Conservation (phyloP, 345 rosid species). For the Arabidopsis arenosa region DNA sequence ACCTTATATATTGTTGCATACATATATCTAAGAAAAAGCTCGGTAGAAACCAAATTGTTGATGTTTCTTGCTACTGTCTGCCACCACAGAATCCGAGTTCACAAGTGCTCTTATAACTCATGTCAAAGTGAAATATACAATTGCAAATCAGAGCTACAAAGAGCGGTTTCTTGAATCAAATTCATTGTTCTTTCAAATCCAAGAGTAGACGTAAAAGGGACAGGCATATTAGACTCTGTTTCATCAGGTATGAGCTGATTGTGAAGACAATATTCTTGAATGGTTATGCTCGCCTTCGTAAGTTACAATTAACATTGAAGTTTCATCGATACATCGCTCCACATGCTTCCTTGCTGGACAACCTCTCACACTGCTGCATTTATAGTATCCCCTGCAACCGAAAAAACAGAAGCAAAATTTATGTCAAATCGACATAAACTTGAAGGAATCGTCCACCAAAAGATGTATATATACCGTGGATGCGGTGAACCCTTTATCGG, state of each 20-base stretch:
- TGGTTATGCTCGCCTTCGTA: slow-evolving; percentile 87
- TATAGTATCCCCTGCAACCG: slow-evolving; percentile 75
- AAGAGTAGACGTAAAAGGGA: neutral
- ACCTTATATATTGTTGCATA: neutral
- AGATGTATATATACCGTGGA: slow-evolving; percentile 58
- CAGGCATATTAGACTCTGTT: neutral
- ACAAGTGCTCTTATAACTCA: slow-evolving; percentile 32
- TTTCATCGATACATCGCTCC: slow-evolving; percentile 77
- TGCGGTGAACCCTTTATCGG: slow-evolving; percentile 87
- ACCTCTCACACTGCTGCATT: slow-evolving; percentile 81
- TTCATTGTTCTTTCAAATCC: slow-evolving; percentile 27
- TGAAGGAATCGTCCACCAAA: neutral
- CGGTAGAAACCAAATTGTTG: slow-evolving; percentile 13
- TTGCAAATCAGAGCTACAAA: slow-evolving; percentile 35
- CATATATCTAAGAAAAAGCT: neutral
- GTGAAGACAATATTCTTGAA: slow-evolving; percentile 58
- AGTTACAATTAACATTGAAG: slow-evolving; percentile 77
- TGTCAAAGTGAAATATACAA: slow-evolving; percentile 40
- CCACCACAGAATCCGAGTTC: slow-evolving; percentile 6
- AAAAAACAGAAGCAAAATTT: neutral
- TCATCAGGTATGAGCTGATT: slow-evolving; percentile 61
- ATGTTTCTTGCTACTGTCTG: neutral
- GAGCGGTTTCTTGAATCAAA: slow-evolving; percentile 19
- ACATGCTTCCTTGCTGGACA: slow-evolving; percentile 92
- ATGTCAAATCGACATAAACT: neutral